Conservation (phyloP, 2,329 filamentous ascomycete genomes). For the Curvularia eragrostidis region DNA sequence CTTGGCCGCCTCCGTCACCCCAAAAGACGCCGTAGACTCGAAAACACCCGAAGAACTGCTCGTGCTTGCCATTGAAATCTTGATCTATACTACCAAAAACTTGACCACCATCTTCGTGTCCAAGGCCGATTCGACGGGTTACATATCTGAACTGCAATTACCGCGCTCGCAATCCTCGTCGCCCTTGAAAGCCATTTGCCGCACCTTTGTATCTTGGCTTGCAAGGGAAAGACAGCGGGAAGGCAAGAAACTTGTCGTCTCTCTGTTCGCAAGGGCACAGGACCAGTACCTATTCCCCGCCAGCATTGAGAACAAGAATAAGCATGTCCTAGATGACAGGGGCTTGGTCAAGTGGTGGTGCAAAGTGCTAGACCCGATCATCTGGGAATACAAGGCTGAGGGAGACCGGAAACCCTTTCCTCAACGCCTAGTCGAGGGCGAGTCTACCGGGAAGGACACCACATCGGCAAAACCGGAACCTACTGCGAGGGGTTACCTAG, state of each 20-base stretch:
- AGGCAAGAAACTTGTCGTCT: conserved; percentile 75
- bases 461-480: conserved; percentile 30
- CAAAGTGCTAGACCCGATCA: conserved; percentile 78
- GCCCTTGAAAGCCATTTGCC: conserved; percentile 75
- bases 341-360: conserved; percentile 97
- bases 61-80: conserved; percentile 82
- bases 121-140: conserved; percentile 96
- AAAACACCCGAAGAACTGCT: conserved; percentile 62
- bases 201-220: conserved; percentile 78
- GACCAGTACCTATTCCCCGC: conserved; percentile 94
- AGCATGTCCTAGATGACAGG: conserved; percentile 91
- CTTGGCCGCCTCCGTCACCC: conserved; percentile 62
- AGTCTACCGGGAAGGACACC: conserved; percentile 29
- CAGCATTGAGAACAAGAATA: conserved; percentile 81
- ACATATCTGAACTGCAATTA: conserved; percentile 71
- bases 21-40: conserved; percentile 35
- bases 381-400: conserved; percentile 59
- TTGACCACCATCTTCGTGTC: conserved; percentile 92
- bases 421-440: conserved; percentile 41
- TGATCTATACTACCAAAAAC: conserved; percentile 80
- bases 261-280: conserved; percentile 89
- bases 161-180: conserved; percentile 61
- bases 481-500: conserved; percentile 75
- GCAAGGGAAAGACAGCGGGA: conserved; percentile 70
- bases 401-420: conserved; percentile 46